Evolutionary conservation across 2,329 filamentous ascomycete genomes (phyloP), one percentile per base, ranked within the genome.

Genomic region (Dactylellina parvicollis): DNA sequence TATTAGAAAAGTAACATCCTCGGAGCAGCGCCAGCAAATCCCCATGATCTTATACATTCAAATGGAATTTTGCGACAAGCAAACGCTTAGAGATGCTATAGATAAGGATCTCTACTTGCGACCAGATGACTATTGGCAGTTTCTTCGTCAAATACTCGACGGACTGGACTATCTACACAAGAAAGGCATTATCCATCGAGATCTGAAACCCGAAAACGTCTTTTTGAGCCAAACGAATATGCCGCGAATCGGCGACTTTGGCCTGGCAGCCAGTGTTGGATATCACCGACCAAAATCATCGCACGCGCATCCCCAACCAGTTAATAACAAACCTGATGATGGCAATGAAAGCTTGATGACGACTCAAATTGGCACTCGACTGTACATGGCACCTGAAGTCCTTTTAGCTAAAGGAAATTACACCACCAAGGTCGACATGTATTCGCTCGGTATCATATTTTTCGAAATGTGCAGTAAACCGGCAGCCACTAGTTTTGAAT

Each of bases 21-120:
- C 59, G 10, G 49, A 54, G 34, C 86, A 2, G 85, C 86, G 72
- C 9, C 52, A 40, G 1, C 64, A 72, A 32, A 44, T 30, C n/a
- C 67, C 67, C 12, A 93, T 90, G 0, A 89, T 93, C 4, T 85
- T 99, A 42, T 99, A 97, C 80, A 98, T 99, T 64, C 95, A 96
- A 73, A 99, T 99, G 95, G 95, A 99, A 79, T 96, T 97, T 77
- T 99, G 95, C 79, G 94, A 98, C 80, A 95, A 94, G 79, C 87
- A 88, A 86, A 98, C 95, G 0, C 85, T 99, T 30, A 89, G 93
- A 18, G 92, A 98, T 83, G 82, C 97, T 28, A 96, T 99, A 66
- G 86, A 87, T 20, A 87, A 89, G 77, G 89, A 88, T 28, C 82
- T 98, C 9, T 87, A 87, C 76, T 88, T 91, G 76, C 88, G 93